These are phyloP conservation scores for Aureobasidium leucospermi DNA, from an alignment of 2,329 filamentous ascomycete genomes.

Conservation along the genomic window DNA sequence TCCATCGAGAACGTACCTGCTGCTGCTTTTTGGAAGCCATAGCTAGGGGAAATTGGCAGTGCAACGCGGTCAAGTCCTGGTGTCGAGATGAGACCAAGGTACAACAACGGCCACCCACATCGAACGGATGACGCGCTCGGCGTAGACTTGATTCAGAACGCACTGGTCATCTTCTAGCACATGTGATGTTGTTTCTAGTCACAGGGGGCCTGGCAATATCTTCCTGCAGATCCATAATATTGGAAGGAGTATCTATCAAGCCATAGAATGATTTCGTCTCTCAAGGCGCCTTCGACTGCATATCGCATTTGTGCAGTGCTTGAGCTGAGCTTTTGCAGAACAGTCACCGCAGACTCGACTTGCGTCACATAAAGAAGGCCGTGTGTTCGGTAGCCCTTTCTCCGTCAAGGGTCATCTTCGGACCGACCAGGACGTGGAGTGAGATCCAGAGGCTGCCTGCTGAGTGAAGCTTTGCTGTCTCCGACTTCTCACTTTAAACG, in stretches of 20 bases:
- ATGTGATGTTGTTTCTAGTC: too few species aligned
- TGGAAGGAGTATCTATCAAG: too few species aligned
- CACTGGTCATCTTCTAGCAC: background rate
- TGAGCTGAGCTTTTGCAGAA: too few species aligned
- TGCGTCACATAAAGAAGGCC: too few species aligned
- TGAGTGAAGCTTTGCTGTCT: conserved; percentile 4
- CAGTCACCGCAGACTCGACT: too few species aligned
- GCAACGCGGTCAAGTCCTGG: background rate
- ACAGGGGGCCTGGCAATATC: too few species aligned
- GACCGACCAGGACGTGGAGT: background rate
- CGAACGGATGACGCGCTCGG: conserved; percentile 4
- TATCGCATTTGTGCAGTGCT: too few species aligned
- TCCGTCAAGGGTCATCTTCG: background rate
- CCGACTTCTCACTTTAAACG: background rate
- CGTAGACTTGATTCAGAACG: background rate
- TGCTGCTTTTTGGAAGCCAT: conserved; percentile 43
- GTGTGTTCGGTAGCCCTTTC: background rate
- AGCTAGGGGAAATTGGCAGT: background rate
- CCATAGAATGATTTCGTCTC: too few species aligned
- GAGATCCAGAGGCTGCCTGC: background rate
- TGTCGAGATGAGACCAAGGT: conserved; percentile 2
- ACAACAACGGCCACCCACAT: conserved; percentile 9
- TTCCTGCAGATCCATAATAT: too few species aligned
- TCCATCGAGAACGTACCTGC: conserved; percentile 5
- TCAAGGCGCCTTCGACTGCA: too few species aligned